Evolutionary conservation across 306 rosid genomes (phyloP), one percentile per base, ranked within the genome.

Genomic region (Prosopis cineraria): DNA sequence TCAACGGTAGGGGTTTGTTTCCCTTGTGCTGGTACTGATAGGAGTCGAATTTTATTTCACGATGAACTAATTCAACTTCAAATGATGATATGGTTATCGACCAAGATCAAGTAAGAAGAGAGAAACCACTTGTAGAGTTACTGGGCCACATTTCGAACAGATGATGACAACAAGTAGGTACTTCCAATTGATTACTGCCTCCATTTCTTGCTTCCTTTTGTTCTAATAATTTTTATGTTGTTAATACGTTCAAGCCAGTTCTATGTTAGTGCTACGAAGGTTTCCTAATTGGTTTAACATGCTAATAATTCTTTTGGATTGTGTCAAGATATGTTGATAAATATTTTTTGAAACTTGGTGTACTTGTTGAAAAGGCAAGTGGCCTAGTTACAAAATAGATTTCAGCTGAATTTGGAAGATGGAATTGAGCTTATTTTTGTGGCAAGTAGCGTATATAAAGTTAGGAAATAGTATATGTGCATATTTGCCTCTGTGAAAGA

Each of bases 121-220:
- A 79, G 82, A 74, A 78, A 79, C 88, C 77, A 74, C 81, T 59
- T 91, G 99, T 82, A 81, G 91, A 78, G 84, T 75, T 78, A 85
- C 85, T 63, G 96, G 88, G 74, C 81, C 93, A 22, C 83, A 85
- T 55, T 50, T 65, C 6, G 90, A 89, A 27, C 93, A 13, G 93
- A 84, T 59, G 70, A 76, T 79, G 79, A 83, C 80, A 78, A 86
- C 70, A 91, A 91, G 39, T 79, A 89, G 99, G 99, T 93, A 87
- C 45, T 63, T 73, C 58, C 53, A 36, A 9, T 70, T 72, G 52
- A 59, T 31, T 56, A 13, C 68, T 73, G 14, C 29, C 19, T 81
- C 47, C 36, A 43, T 48, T 52, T 66, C 5, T 53, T 24, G 53
- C 39, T 75, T 56, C 55, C 27, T 66, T 72, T 36, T 30, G 44